Evolutionary conservation across 345 rosid species (phyloP).

Genomic region (Salix purpurea): DNA sequence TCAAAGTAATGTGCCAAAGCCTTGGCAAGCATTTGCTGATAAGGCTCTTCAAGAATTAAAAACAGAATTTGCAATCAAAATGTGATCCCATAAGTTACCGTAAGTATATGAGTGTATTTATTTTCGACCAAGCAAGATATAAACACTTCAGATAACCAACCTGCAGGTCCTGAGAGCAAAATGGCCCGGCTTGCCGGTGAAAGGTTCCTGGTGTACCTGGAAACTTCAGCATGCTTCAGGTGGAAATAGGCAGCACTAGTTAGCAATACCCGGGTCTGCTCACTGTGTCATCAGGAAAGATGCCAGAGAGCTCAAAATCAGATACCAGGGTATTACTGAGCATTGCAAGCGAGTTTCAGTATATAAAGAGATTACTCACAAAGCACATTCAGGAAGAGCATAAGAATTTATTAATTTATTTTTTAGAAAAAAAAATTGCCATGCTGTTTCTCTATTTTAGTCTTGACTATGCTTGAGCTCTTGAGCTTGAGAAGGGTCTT

Average conservation of each 20-base stretch:
- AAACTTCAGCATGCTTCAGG: constrained; percentile 84
- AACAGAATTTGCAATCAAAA: constrained; percentile 4
- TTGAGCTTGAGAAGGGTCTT: background rate
- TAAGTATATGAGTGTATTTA: background rate
- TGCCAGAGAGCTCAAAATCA: background rate
- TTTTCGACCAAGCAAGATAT: background rate
- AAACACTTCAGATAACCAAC: constrained; percentile 23
- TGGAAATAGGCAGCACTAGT: constrained; percentile 96
- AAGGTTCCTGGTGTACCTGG: constrained; percentile 69
- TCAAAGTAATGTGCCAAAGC: constrained; percentile 93
- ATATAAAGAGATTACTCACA: background rate
- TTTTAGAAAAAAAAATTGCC: too few relatives aligned
- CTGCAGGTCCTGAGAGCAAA: constrained; percentile 96
- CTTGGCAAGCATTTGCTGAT: constrained; percentile 96
- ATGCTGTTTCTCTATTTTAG: background rate
- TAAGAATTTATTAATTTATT: too few relatives aligned
- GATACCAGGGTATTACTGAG: background rate
- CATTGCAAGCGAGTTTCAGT: background rate
- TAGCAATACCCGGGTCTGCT: constrained; percentile 71
- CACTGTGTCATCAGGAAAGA: constrained; percentile 46
- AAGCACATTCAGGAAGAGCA: background rate
- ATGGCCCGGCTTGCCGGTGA: constrained; percentile 84
- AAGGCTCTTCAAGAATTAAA: constrained; percentile 54
- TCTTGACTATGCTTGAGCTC: background rate
- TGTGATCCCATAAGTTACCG: background rate